Base-by-base conservation (phyloP, 192 early-diverging fungal genomes). In the Coemansia sp. region DNA sequence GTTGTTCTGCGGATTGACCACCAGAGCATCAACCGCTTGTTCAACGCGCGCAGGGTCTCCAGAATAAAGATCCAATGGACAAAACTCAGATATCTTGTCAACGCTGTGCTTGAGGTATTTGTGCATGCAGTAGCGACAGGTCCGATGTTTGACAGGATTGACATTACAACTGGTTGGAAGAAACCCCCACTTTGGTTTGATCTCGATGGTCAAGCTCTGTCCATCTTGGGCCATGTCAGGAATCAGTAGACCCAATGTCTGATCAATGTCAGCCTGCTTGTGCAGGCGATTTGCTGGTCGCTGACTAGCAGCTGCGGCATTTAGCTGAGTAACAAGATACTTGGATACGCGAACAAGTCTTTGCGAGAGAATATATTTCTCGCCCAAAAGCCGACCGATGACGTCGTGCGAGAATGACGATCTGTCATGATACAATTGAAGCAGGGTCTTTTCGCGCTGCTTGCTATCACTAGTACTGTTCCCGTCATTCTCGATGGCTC, bases 41-140 rank as follows among this genome's bases (percentile, higher is more conserved):
- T 21, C 49, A 10, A 83, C 41, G 10, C 81, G 72, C 1, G 4
- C n/a, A 1, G 25, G 59, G 42, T 72, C 41, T 0, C 49, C 46
- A 2, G 83, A 84, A 27, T 73, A 86, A 34, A 93, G 60, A 47
- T 93, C 88, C 38, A 93, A 76, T 4, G 89, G 86, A 46, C 91
- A 93, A 54, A 84, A 87, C 8, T 54, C 60, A 51, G 65, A 82
- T 9, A 62, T 27, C 18, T 33, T 42, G 7, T 73, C 56, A 15
- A 41, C 55, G 14, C 63, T 61, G 14, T 61, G 64, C 64, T 90
- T 88, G 12, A 53, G 61, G 30, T 82, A 57, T 55, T 90, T 83
- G 52, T 92, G 82, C 88, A 92, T 88, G 67, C 90, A 92, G 62
- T 84, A 88, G 4, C 86, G 84, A 50, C 90, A 92, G 11, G 83